These are phyloP conservation scores for Lasiodiplodia theobromae DNA, from an alignment of 2,329 filamentous ascomycete species.

Conservation along the genomic window DNA sequence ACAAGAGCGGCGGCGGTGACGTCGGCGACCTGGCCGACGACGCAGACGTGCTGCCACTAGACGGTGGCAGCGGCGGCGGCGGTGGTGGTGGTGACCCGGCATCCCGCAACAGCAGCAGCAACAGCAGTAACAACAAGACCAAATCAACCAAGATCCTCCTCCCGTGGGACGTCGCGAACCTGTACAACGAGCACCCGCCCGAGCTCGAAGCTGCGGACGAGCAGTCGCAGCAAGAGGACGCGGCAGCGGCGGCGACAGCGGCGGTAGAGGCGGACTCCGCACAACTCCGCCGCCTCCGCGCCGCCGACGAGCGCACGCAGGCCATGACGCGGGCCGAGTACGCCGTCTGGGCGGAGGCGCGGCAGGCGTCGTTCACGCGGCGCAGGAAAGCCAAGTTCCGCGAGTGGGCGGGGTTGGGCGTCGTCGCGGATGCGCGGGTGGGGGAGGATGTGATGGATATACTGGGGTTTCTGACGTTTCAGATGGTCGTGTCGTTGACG, in stretches of 20 bases:
- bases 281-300: not conserved
- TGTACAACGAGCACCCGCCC: not conserved
- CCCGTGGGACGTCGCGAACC: not conserved
- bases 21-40: not conserved
- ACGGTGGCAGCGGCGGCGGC: not conserved
- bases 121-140: not conserved
- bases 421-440: not conserved
- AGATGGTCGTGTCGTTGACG: not conserved
- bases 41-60: not conserved
- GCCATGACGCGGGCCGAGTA: not conserved
- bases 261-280: no score
- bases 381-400: not conserved
- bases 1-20: not conserved
- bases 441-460: slow-evolving; percentile 8
- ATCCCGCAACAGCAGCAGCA: not conserved
- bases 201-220: not conserved
- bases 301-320: not conserved
- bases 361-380: slow-evolving; percentile 4
- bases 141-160: not conserved
- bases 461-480: not conserved
- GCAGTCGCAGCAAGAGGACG: not conserved
- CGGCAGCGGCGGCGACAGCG: not conserved
- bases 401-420: not conserved
- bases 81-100: not conserved
- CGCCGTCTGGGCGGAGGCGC: not conserved